phyloP scores from a whole-genome alignment of 192 early-diverging fungal genomes.

The Dimargaris xerosporica region DNA sequence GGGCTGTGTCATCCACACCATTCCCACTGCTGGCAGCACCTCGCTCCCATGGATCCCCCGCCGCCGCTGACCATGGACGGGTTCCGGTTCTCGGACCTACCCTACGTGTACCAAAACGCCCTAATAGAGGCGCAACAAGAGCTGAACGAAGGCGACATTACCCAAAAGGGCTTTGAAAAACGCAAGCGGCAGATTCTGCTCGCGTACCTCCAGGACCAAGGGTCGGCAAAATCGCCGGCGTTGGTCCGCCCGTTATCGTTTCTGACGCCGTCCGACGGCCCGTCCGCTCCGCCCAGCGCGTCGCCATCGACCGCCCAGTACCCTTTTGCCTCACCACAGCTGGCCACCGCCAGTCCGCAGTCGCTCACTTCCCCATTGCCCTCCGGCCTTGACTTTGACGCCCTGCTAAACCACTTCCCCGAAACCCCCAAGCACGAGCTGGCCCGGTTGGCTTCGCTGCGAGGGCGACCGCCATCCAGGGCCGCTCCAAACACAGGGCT shows the following conservation, averaged over 20 bases:
- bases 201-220: slow-evolving; percentile 22
- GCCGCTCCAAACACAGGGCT: background rate
- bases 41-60: too few species aligned
- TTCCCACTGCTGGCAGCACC: too few species aligned
- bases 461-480: too few species aligned
- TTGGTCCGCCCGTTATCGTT: background rate
- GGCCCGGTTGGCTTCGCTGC: background rate
- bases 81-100: background rate
- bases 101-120: slow-evolving; percentile 2
- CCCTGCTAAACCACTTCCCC: background rate
- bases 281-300: background rate
- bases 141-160: slow-evolving; percentile 50
- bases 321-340: background rate
- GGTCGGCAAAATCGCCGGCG: background rate
- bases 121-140: slow-evolving; percentile 31
- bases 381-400: slow-evolving; percentile 9
- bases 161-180: slow-evolving; percentile 60
- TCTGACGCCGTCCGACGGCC: background rate
- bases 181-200: slow-evolving; percentile 35
- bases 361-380: background rate
- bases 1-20: too few species aligned
- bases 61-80: too few species aligned
- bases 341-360: background rate
- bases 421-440: background rate
- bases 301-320: background rate